phyloP scores from a whole-genome alignment of 208 protist species.

The Acanthamoeba castellanii region DNA sequence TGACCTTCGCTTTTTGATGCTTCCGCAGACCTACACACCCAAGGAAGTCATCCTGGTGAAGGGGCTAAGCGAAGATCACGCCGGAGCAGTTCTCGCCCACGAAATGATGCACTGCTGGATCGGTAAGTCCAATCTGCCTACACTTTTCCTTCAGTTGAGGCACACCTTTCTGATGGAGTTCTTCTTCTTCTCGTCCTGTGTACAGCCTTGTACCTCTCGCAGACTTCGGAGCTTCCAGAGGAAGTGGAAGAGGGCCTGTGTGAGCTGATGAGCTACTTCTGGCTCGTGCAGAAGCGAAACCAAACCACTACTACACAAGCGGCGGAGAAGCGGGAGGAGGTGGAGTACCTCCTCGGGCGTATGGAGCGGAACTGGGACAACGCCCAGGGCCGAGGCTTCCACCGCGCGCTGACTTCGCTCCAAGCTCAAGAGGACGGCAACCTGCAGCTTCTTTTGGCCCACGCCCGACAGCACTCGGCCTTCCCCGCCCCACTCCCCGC shows the following conservation, averaged over 20 bases:
- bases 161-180: background rate
- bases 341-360: conserved; percentile 32
- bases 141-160: background rate
- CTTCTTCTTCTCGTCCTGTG: background rate
- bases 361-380: conserved; percentile 64
- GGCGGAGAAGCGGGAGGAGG: background rate
- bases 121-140: background rate
- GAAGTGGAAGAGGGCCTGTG: conserved; percentile 73
- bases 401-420: conserved; percentile 19
- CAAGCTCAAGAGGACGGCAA: conserved; percentile 25
- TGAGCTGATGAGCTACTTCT: conserved; percentile 68
- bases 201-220: conserved; percentile 7
- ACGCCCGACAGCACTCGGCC: background rate
- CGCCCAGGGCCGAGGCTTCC: conserved; percentile 64
- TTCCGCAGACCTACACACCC: background rate
- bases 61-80: conserved; percentile 17
- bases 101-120: conserved; percentile 76
- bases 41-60: conserved; percentile 49
- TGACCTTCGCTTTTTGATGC: background rate
- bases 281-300: conserved; percentile 1
- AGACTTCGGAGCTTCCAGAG: conserved; percentile 33
- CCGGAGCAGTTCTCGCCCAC: conserved; percentile 69
- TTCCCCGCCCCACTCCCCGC: background rate
- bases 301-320: background rate
- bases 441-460: background rate